Evolutionary conservation across 2,329 filamentous ascomycete genomes (phyloP).

Genomic region (Arthrobotrys megalospora): DNA sequence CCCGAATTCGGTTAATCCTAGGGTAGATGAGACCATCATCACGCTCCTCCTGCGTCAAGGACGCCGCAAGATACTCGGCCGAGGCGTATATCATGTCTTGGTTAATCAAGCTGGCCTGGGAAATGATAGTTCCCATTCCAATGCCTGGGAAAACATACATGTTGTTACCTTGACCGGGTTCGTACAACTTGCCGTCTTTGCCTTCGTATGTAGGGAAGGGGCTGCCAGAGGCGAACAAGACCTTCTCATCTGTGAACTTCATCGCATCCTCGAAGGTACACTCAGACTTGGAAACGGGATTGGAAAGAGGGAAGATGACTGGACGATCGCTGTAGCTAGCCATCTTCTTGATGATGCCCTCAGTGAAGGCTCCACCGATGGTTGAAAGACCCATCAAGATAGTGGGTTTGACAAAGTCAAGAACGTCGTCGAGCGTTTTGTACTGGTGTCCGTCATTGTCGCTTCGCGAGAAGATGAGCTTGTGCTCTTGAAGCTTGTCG

Average conservation of each 20-base stretch:
- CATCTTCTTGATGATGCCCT: constrained; percentile 80
- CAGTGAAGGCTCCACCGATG: constrained; percentile 93
- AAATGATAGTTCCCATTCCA: constrained; percentile 91
- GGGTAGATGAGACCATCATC: constrained; percentile 90
- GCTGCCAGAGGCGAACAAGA: constrained; percentile 94
- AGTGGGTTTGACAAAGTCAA: constrained; percentile 94
- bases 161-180: constrained; percentile 84
- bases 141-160: constrained; percentile 98
- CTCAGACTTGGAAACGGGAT: constrained; percentile 96
- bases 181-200: constrained; percentile 77
- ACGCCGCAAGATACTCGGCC: constrained; percentile 82
- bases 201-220: constrained; percentile 80
- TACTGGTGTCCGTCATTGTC: constrained; percentile 79
- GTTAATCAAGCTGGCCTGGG: constrained; percentile 87
- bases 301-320: constrained; percentile 96
- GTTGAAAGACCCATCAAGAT: constrained; percentile 95
- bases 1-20: constrained; percentile 88
- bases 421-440: constrained; percentile 88
- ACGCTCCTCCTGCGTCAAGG: constrained; percentile 85
- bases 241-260: constrained; percentile 88
- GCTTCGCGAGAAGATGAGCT: constrained; percentile 78
- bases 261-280: constrained; percentile 97
- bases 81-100: constrained; percentile 98
- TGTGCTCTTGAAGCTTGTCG: constrained; percentile 92
- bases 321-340: constrained; percentile 79